A percentile compares a stretch with the other conserved stretches of the same genome.
These are phyloP conservation scores for Trichoderma asperelloides DNA, from an alignment of 495 filamentous ascomycete species.

Conservation along the genomic window DNA sequence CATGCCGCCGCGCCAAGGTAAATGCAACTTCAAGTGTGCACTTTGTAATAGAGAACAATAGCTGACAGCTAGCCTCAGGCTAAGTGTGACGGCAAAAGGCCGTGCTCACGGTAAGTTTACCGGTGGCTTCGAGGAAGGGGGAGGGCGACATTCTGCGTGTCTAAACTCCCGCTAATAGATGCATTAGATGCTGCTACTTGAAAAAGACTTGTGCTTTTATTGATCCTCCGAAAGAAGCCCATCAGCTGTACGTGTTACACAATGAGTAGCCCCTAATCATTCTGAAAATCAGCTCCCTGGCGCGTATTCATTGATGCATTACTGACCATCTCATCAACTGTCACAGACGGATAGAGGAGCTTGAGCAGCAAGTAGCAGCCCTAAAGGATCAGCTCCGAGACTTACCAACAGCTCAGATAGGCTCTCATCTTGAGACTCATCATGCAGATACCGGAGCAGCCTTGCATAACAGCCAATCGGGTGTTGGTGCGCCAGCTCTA, in stretches of 20 bases:
- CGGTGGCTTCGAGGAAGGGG: not conserved
- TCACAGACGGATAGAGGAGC: not conserved
- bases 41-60: not conserved
- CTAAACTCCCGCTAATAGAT: not conserved
- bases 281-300: not conserved
- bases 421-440: not conserved
- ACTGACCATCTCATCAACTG: not conserved
- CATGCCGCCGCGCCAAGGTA: conserved; percentile 1
- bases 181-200: not conserved
- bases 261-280: not conserved
- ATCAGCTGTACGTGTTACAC: not conserved
- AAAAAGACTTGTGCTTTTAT: not conserved
- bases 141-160: not conserved
- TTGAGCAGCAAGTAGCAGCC: not conserved
- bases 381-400: not conserved
- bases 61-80: not conserved
- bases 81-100: conserved; percentile 5
- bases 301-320: no score
- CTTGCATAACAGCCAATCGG: not conserved
- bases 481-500: not conserved
- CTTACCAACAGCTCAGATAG: no score
- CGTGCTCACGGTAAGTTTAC: conserved; percentile 1
- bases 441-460: not conserved
- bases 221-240: not conserved
- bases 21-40: not conserved